A percentile compares a stretch with the other conserved stretches of the same genome.
phyloP scores from a whole-genome alignment of 31 red algal species.

The Porphyra umbilicalis region DNA sequence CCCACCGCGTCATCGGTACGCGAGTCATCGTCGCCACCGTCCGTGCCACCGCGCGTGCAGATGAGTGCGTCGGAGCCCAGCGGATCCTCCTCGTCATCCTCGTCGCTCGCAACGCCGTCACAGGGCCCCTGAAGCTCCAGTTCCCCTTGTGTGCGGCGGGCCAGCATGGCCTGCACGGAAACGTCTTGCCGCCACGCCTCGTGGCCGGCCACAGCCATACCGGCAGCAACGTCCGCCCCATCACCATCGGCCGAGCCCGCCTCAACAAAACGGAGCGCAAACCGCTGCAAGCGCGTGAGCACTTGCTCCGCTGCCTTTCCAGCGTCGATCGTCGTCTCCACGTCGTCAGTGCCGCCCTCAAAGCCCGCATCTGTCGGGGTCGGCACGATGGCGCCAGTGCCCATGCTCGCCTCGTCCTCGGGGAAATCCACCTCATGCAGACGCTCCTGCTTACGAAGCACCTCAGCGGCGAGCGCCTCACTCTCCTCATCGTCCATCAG shows the following conservation, averaged over 20 bases:
- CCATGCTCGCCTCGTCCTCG: constrained; percentile 5
- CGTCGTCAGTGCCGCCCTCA: background rate
- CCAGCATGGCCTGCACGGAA: constrained; percentile 11
- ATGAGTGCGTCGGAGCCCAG: no score
- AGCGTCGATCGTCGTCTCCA: background rate
- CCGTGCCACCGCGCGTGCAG: no score
- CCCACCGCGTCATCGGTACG: background rate
- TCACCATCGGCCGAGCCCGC: background rate
- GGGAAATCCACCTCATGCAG: constrained; percentile 35
- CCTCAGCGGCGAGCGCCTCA: constrained; percentile 17
- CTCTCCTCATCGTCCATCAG: constrained; percentile 52
- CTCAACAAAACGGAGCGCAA: constrained; percentile 57
- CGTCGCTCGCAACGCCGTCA: constrained; percentile 8
- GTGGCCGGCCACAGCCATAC: background rate
- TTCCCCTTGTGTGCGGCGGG: background rate
- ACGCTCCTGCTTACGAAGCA: constrained; percentile 21
- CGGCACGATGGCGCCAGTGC: background rate
- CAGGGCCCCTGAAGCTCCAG: background rate
- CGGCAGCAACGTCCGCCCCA: background rate
- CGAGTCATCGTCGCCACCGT: background rate
- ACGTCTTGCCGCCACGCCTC: constrained; percentile 13
- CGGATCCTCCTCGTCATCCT: background rate
- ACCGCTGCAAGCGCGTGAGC: constrained; percentile 47
- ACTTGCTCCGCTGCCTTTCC: constrained; percentile 10
- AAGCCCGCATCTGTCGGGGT: background rate